Conservation (phyloP, 768 basidiomycete genomes). For the Boletellus ananas region DNA sequence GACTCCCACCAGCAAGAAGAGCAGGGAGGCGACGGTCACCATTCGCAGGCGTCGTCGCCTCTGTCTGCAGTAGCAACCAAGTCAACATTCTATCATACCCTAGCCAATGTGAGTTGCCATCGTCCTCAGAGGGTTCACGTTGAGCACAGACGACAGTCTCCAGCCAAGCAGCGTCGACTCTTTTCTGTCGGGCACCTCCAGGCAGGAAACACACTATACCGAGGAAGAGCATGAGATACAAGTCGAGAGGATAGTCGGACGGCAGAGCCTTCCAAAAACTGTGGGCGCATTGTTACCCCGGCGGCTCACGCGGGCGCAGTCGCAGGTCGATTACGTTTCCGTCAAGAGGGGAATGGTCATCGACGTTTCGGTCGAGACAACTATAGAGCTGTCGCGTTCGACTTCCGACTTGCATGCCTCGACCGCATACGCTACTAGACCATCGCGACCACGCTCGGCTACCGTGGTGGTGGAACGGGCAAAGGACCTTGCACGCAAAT, state of each 20-base stretch:
- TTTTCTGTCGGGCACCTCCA: constrained; percentile 36
- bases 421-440: constrained; percentile 19
- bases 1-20: constrained; percentile 16
- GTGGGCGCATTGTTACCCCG: constrained; percentile 43
- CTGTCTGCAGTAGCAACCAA: constrained; percentile 40
- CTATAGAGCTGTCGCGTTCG: constrained; percentile 9
- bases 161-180: constrained; percentile 46
- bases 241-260: constrained; percentile 45
- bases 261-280: constrained; percentile 40
- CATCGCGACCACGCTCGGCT: constrained; percentile 36
- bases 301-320: constrained; percentile 41
- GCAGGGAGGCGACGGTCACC: constrained; percentile 22
- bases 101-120: constrained; percentile 36
- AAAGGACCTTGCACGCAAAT: constrained; percentile 40
- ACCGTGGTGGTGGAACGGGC: constrained; percentile 37
- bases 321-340: constrained; percentile 34
- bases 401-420: constrained; percentile 9
- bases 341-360: constrained; percentile 37
- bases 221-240: constrained; percentile 50
- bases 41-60: constrained; percentile 28
- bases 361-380: constrained; percentile 49
- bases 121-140: constrained; percentile 1
- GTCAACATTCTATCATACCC: constrained; percentile 45
- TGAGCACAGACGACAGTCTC: constrained; percentile 10
- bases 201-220: constrained; percentile 32